Evolutionary conservation across 306 rosid species (phyloP).

Genomic region (Cicer arietinum): DNA sequence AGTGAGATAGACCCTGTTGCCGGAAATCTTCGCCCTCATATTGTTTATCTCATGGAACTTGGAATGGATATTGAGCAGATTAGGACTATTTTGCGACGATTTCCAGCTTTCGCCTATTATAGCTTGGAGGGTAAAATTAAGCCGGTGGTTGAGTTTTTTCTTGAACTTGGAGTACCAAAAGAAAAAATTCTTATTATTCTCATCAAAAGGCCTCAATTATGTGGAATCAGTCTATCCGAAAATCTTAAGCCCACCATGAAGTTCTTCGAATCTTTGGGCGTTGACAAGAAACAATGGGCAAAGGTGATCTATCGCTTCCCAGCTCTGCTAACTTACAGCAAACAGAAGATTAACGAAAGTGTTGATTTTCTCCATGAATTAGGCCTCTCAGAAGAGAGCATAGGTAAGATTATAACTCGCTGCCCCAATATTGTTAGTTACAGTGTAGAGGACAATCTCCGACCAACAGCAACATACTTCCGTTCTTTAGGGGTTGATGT

Average conservation of each 20-base stretch:
- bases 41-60: slow-evolving; percentile 77
- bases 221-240: slow-evolving; percentile 86
- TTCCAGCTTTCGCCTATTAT: slow-evolving; percentile 80
- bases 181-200: slow-evolving; percentile 72
- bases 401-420: slow-evolving; percentile 86
- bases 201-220: slow-evolving; percentile 85
- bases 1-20: slow-evolving; percentile 63
- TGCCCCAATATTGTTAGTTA: slow-evolving; percentile 78
- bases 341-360: slow-evolving; percentile 67
- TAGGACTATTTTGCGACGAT: slow-evolving; percentile 60
- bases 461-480: slow-evolving; percentile 82
- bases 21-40: slow-evolving; percentile 79
- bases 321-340: slow-evolving; percentile 79
- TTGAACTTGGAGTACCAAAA: slow-evolving; percentile 82
- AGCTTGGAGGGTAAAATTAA: slow-evolving; percentile 91
- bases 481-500: slow-evolving; percentile 83
- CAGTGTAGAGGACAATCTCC: slow-evolving; percentile 85
- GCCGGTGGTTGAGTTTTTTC: slow-evolving; percentile 90
- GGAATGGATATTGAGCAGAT: slow-evolving; percentile 86
- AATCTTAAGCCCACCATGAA: slow-evolving; percentile 87
- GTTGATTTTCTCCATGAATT: slow-evolving; percentile 68
- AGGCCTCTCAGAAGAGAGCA: slow-evolving; percentile 71
- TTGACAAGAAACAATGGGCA: slow-evolving; percentile 91
- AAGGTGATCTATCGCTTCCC: slow-evolving; percentile 90
- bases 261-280: slow-evolving; percentile 79